Conservation (phyloP, 768 basidiomycete species). For the Lentinula edodes region DNA sequence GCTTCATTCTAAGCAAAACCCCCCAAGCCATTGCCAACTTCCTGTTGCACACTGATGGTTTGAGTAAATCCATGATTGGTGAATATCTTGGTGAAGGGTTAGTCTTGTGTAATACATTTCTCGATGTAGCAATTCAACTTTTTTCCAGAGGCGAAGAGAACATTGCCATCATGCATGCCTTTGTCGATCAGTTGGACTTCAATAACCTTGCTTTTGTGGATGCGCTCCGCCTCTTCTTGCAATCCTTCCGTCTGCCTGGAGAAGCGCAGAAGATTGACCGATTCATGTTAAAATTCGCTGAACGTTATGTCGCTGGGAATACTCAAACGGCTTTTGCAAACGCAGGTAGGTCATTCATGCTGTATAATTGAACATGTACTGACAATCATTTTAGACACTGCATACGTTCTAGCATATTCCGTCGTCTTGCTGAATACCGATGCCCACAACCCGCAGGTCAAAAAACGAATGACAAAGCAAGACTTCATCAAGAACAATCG, state of each 20-base stretch:
- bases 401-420: constrained; percentile 93
- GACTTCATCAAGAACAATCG: constrained; percentile 95
- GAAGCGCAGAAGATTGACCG: constrained; percentile 99
- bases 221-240: constrained; percentile 84
- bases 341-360: constrained; percentile 57
- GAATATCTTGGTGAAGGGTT: constrained; percentile 98
- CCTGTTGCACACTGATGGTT: constrained; percentile 81
- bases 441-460: constrained; percentile 91
- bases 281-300: constrained; percentile 98
- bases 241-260: constrained; percentile 94
- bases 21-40: constrained; percentile 83
- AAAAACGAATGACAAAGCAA: constrained; percentile 86
- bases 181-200: constrained; percentile 91
- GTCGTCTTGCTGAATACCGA: constrained; percentile 97
- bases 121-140: not conserved
- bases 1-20: constrained; percentile 70
- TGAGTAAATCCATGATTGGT: constrained; percentile 94
- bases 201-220: constrained; percentile 77
- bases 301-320: constrained; percentile 91
- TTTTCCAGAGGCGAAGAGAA: constrained; percentile 74
- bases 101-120: constrained; percentile 19
- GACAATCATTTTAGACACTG: constrained; percentile 55
- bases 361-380: not conserved
- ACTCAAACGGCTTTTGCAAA: constrained; percentile 83
- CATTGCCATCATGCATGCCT: constrained; percentile 94